Percentiles rank a stretch among this genome's conserved stretches.
Conservation (phyloP, 2,329 filamentous ascomycete species). For the Grosmannia clavigera region DNA sequence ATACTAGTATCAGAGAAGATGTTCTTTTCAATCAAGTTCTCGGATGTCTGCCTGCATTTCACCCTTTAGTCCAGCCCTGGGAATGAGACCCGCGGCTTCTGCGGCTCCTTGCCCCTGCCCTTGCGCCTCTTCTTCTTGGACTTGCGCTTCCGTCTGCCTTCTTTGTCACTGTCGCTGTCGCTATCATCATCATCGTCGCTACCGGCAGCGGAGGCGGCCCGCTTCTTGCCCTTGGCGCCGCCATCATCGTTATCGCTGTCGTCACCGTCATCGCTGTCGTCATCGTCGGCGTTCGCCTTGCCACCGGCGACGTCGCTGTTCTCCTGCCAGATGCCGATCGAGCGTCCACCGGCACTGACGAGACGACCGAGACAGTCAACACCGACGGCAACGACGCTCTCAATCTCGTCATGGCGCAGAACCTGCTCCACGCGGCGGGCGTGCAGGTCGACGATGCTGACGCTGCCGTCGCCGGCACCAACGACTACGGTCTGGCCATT, state of each 20-base stretch:
- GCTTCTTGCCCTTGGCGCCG: constrained; percentile 14
- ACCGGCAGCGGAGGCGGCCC: constrained; percentile 28
- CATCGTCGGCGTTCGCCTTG: constrained; percentile 31
- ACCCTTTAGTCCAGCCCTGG: constrained; percentile 19
- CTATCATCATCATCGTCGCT: constrained; percentile 28
- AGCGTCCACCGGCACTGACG: constrained; percentile 77
- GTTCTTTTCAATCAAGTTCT: neutral
- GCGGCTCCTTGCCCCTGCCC: constrained; percentile 15
- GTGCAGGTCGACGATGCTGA: constrained; percentile 67
- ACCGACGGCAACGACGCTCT: constrained; percentile 68
- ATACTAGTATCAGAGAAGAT: neutral
- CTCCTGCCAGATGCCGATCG: constrained; percentile 83
- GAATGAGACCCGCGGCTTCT: constrained; percentile 14
- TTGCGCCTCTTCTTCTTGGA: constrained; percentile 17
- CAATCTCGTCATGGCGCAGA: constrained; percentile 70
- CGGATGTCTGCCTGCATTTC: neutral
- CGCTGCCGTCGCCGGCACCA: constrained; percentile 67
- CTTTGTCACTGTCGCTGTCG: constrained; percentile 17
- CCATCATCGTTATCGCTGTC: constrained; percentile 29
- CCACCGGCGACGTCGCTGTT: constrained; percentile 34
- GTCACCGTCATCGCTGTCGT: constrained; percentile 28
- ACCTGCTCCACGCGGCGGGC: constrained; percentile 58
- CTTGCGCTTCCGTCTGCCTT: constrained; percentile 16
- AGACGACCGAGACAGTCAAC: constrained; percentile 80
- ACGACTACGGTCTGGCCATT: constrained; percentile 61